phyloP scores from a whole-genome alignment of 169 alveolate species.

The Plasmodium vinckei region DNA sequence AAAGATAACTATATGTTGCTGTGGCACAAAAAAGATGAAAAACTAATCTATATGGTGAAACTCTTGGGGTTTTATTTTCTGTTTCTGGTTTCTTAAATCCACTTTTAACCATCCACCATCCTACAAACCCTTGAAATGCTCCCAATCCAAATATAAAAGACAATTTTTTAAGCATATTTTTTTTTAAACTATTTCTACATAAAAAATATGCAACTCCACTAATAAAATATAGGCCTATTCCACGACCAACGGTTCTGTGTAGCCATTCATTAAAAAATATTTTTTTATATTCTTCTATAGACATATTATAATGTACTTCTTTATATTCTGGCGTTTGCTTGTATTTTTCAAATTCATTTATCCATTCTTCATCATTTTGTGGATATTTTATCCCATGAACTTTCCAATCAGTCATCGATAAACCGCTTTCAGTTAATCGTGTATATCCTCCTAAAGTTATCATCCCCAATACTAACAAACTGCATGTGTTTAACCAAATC shows the following conservation, averaged over 20 bases:
- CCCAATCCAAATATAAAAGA: slow-evolving; percentile 79
- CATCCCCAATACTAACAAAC: slow-evolving; percentile 84
- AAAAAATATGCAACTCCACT: slow-evolving; percentile 87
- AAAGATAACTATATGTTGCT: slow-evolving; percentile 81
- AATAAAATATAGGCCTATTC: slow-evolving; percentile 86
- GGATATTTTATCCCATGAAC: slow-evolving; percentile 89
- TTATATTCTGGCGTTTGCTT: slow-evolving; percentile 91
- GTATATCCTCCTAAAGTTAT: slow-evolving; percentile 93
- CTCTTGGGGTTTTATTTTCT: slow-evolving; percentile 86
- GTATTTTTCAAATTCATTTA: slow-evolving; percentile 87
- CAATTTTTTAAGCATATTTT: slow-evolving; percentile 74
- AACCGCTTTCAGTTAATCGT: slow-evolving; percentile 91
- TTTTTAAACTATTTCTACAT: slow-evolving; percentile 80
- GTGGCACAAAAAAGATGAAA: slow-evolving; percentile 84
- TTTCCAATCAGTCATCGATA: slow-evolving; percentile 94
- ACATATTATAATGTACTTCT: slow-evolving; percentile 88
- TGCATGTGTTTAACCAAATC: slow-evolving; percentile 74
- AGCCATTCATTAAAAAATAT: slow-evolving; percentile 92
- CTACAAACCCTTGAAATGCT: slow-evolving; percentile 84
- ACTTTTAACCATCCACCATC: slow-evolving; percentile 88
- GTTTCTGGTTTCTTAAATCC: slow-evolving; percentile 84
- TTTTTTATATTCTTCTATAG: slow-evolving; percentile 89
- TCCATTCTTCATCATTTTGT: slow-evolving; percentile 89
- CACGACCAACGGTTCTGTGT: slow-evolving; percentile 91
- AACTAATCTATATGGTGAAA: slow-evolving; percentile 84